A percentile compares a stretch with the other conserved stretches of the same genome.
Evolutionary conservation across 306 rosid species (phyloP).

Genomic region (Vigna unguiculata): DNA sequence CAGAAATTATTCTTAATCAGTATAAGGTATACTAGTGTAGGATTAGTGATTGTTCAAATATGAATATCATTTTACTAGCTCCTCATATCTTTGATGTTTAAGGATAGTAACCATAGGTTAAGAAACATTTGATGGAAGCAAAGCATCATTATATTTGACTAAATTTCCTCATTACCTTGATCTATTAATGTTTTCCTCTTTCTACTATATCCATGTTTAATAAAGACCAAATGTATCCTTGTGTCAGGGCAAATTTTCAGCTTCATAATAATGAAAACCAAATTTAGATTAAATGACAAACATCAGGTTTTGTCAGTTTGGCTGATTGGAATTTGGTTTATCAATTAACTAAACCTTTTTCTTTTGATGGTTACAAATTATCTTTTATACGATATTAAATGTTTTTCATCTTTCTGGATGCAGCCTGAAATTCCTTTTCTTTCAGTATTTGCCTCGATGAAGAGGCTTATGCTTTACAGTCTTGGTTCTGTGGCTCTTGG

Average conservation of each 20-base stretch:
- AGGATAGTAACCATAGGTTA: too few relatives aligned
- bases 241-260: slow-evolving; percentile 16
- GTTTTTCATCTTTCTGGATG: slow-evolving; percentile 47
- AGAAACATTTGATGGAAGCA: too few relatives aligned
- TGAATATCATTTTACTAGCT: slow-evolving; percentile 6
- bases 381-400: slow-evolving; percentile 31
- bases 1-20: slow-evolving; percentile 9
- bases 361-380: background rate
- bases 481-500: slow-evolving; percentile 99
- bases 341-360: background rate
- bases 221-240: too few relatives aligned
- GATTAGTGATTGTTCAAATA: slow-evolving; percentile 21
- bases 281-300: slow-evolving; percentile 13
- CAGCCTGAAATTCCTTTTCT: slow-evolving; percentile 93
- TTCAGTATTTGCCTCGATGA: slow-evolving; percentile 86
- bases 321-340: slow-evolving; percentile 18
- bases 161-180: too few relatives aligned
- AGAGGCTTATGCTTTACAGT: slow-evolving; percentile 74
- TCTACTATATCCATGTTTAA: too few relatives aligned
- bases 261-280: slow-evolving; percentile 9
- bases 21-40: background rate
- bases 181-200: too few relatives aligned
- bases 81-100: background rate
- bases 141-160: too few relatives aligned
- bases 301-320: background rate